Conservation (phyloP, 108 stramenopile genomes). For the Conticribra weissflogii region DNA sequence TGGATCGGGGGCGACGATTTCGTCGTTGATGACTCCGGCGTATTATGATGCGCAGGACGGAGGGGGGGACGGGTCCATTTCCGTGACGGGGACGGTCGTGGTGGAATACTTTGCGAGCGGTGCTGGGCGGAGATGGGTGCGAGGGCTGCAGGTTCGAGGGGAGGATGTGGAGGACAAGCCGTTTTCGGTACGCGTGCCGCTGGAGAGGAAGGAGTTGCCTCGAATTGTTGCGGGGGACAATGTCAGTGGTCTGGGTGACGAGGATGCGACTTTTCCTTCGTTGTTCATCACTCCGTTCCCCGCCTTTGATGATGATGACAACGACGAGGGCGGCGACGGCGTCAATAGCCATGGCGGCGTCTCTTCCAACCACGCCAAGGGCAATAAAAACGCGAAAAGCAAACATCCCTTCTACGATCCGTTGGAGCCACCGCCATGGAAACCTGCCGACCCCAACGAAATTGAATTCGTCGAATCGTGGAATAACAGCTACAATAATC, state of each 20-base stretch:
- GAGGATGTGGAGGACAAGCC: too few relatives aligned
- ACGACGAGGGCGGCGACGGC: neutral
- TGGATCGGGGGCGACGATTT: too few relatives aligned
- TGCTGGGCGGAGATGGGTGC: too few relatives aligned
- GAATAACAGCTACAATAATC: constrained; percentile 40
- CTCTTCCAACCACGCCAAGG: neutral
- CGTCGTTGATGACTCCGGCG: too few relatives aligned
- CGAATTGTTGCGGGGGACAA: neutral
- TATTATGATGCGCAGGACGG: too few relatives aligned
- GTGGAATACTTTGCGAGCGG: too few relatives aligned
- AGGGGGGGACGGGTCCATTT: too few relatives aligned
- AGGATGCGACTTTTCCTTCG: neutral
- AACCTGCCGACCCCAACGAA: constrained; percentile 34
- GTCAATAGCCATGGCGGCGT: neutral
- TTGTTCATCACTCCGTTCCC: constrained; percentile 3
- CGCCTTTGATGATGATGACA: neutral
- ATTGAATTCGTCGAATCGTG: constrained; percentile 41
- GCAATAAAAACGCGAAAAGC: neutral
- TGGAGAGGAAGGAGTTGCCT: too few relatives aligned
- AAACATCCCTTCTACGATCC: neutral
- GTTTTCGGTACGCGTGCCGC: too few relatives aligned
- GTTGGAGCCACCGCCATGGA: constrained; percentile 45
- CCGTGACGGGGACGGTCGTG: too few relatives aligned
- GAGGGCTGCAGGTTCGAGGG: too few relatives aligned
- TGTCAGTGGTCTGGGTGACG: neutral